Base-by-base conservation (phyloP, 495 filamentous ascomycete species). In the Gamarada debralockiae region DNA sequence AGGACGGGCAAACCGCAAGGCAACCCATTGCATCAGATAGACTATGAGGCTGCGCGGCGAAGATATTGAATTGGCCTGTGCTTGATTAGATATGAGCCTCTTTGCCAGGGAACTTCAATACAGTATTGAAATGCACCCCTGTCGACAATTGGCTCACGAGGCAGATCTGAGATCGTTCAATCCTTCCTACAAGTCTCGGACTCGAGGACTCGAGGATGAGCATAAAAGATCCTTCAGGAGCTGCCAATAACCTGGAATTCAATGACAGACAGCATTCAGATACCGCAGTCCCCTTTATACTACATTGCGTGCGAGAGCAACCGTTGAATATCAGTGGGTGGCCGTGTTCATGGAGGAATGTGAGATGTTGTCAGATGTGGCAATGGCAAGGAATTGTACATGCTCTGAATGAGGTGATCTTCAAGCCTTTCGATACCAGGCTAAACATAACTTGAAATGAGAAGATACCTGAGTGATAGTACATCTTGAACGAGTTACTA, bases 21-120 rank as follows among this genome's bases (percentile, higher is more conserved):
- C 6, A n/a, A 39, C 23, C 10, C 29, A 17, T 14, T 45, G 27
- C 39, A 22, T 15, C 38, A 44, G 36, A 27, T 41, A 44, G 40
- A 49, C 23, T 48, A 36, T 27, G 21, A 33, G 24, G 31, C 41
- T 23, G 10, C 7, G 25, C 22, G 8, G 48, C 48, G 15, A 15
- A 24, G 33, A 46, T 14, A 50, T 39, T 20, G 50, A 53, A 38
- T 14, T 53, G 50, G 41, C 40, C 50, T 53, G 50, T 53, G 42
- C 50, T 53, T 39, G 21, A 42, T 7, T 20, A 34, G 17, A 39
- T 17, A 3, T 40, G 48, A 50, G 48, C 48, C 34, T 50, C 48
- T 40, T 20, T 39, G 27, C 10, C 29, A 36, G 46, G 27, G 36
- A 3, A 39, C 36, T n/a, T 18, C 36, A 18, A 39, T n/a, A 34